These are phyloP conservation scores for Leccinum olivaceopallidum DNA, from an alignment of 768 basidiomycete genomes.

Conservation along the genomic window DNA sequence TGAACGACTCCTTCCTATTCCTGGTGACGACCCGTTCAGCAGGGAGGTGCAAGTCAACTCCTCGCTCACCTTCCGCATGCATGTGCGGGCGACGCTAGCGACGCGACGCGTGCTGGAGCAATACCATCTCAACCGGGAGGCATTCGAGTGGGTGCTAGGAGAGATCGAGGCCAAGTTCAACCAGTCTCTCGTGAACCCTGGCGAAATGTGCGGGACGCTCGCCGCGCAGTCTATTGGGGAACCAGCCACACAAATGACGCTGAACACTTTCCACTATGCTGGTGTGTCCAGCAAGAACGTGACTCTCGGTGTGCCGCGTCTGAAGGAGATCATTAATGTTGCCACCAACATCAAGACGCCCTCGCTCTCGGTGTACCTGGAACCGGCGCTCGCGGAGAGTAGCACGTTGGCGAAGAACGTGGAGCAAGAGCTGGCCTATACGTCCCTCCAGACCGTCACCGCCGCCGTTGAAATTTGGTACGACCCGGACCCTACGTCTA, in stretches of 20 bases:
- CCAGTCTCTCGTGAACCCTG: constrained; percentile 86
- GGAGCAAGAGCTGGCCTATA: constrained; percentile 91
- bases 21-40: constrained; percentile 77
- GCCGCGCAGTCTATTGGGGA: constrained; percentile 99
- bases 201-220: constrained; percentile 98
- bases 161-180: constrained; percentile 98
- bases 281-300: constrained; percentile 99
- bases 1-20: constrained; percentile 81
- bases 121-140: constrained; percentile 85
- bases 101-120: constrained; percentile 85
- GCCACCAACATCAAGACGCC: constrained; percentile 99
- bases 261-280: constrained; percentile 99
- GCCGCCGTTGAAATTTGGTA: constrained; percentile 98
- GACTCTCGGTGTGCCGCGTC: constrained; percentile 96
- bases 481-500: constrained; percentile 88
- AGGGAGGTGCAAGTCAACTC: constrained; percentile 83
- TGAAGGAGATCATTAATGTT: constrained; percentile 99
- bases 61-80: constrained; percentile 91
- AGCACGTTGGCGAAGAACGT: constrained; percentile 78
- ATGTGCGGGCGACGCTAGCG: constrained; percentile 87
- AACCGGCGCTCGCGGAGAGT: constrained; percentile 65
- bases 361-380: constrained; percentile 89
- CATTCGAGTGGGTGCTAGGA: constrained; percentile 96
- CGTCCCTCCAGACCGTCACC: constrained; percentile 91
- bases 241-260: constrained; percentile 99